Percentiles rank a stretch among this genome's conserved stretches.
These are phyloP conservation scores for Magnaporthiopsis incrustans DNA, from an alignment of 2,329 filamentous ascomycete genomes.

Conservation along the genomic window DNA sequence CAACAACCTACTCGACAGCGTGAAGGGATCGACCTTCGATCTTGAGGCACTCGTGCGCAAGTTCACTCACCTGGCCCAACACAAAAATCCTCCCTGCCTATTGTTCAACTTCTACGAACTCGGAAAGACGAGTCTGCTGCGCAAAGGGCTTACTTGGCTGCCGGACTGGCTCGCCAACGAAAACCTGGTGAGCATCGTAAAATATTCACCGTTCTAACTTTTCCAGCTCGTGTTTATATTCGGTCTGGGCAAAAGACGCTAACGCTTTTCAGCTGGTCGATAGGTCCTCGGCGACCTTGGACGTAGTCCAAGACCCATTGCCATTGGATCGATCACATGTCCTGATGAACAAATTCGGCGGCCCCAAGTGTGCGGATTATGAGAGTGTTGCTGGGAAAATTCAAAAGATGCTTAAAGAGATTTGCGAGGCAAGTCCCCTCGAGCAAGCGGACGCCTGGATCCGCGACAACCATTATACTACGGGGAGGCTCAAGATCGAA, in stretches of 20 bases:
- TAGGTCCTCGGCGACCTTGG: conserved; percentile 15
- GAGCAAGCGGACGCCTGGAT: conserved; percentile 17
- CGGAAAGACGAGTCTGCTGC: conserved; percentile 13
- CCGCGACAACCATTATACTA: conserved; percentile 16
- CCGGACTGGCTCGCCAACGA: conserved; percentile 10
- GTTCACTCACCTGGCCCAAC: conserved; percentile 15
- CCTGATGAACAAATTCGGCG: conserved; percentile 21
- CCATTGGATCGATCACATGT: conserved; percentile 17
- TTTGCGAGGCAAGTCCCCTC: conserved; percentile 13
- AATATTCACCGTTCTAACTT: background rate
- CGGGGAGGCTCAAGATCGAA: conserved; percentile 21
- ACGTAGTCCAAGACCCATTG: conserved; percentile 17
- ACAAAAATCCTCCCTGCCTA: conserved; percentile 8
- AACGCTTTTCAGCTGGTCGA: conserved; percentile 17
- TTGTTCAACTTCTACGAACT: conserved; percentile 18
- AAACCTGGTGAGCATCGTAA: conserved; percentile 11
- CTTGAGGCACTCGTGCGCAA: conserved; percentile 14
- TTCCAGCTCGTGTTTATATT: conserved; percentile 1
- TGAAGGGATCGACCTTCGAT: conserved; percentile 13
- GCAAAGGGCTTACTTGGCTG: conserved; percentile 13
- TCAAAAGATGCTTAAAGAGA: conserved; percentile 11
- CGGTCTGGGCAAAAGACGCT: conserved; percentile 1
- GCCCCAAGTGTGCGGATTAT: conserved; percentile 13
- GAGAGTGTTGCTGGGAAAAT: conserved; percentile 14
- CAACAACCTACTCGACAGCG: conserved; percentile 12